Evolutionary conservation across 1,139 yeast species (phyloP).

Genomic region (Kodamaea suecica): DNA sequence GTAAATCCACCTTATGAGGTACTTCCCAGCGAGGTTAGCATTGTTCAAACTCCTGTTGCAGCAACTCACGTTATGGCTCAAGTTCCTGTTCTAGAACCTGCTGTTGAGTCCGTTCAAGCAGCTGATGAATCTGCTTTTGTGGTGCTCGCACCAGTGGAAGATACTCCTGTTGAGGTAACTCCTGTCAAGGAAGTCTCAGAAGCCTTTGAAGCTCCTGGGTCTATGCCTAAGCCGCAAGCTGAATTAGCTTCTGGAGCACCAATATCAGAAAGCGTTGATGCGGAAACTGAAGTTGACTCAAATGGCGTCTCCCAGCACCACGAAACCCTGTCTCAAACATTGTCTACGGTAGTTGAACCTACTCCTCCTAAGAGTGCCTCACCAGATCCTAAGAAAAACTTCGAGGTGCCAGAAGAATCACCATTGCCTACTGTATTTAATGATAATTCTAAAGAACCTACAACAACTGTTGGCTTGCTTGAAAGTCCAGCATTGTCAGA

Average conservation of each 20-base stretch:
- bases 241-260: neutral
- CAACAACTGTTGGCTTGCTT: too few species aligned
- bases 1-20: too few species aligned
- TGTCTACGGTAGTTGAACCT: too few species aligned
- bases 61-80: neutral
- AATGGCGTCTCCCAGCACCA: too few species aligned
- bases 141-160: neutral
- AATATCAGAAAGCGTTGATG: neutral
- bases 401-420: slow-evolving; percentile 1
- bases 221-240: neutral
- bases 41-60: neutral
- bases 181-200: neutral
- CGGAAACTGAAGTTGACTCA: too few species aligned
- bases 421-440: neutral
- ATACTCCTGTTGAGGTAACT: neutral
- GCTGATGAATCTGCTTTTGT: neutral
- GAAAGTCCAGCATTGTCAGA: too few species aligned
- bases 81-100: neutral
- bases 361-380: too few species aligned
- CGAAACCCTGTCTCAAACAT: too few species aligned
- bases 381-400: too few species aligned
- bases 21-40: too few species aligned
- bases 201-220: neutral
- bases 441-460: neutral
- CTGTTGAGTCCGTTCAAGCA: neutral